Percentiles rank a stretch among this genome's conserved stretches.
Evolutionary conservation across 306 rosid genomes (phyloP).

Genomic region (Biancaea sappan): DNA sequence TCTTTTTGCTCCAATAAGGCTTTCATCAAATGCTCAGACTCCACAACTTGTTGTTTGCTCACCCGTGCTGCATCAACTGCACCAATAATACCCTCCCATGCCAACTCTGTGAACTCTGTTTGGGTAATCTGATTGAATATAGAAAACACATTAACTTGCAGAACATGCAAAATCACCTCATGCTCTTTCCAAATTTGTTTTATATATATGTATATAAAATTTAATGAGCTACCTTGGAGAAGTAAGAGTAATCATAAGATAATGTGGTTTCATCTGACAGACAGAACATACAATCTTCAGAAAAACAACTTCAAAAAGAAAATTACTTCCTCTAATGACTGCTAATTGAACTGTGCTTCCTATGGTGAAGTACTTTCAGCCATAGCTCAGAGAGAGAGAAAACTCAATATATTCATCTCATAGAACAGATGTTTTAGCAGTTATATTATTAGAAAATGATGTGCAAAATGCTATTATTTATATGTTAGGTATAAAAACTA

Average conservation of each 20-base stretch:
- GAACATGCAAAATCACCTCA: neutral
- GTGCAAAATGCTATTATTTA: neutral
- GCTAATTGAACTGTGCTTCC: neutral
- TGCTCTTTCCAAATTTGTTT: neutral
- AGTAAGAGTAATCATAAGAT: neutral
- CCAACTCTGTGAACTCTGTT: constrained; percentile 91
- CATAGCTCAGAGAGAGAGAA: neutral
- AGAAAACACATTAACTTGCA: neutral
- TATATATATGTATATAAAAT: no score
- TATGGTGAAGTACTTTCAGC: neutral
- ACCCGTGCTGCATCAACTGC: constrained; percentile 84
- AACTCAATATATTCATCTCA: neutral
- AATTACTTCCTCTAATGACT: neutral
- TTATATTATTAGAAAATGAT: neutral
- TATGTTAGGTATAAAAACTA: neutral
- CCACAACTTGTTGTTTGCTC: constrained; percentile 87
- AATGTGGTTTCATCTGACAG: neutral
- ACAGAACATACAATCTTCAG: neutral
- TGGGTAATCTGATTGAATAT: constrained; percentile 57
- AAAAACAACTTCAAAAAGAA: neutral
- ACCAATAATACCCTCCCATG: constrained; percentile 89
- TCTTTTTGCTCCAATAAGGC: constrained; percentile 94
- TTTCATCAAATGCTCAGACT: constrained; percentile 94
- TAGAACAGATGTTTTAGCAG: neutral
- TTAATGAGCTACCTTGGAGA: neutral